These are phyloP conservation scores for Phytophthora sojae DNA, from an alignment of 352 stramenopile species.

Conservation along the genomic window DNA sequence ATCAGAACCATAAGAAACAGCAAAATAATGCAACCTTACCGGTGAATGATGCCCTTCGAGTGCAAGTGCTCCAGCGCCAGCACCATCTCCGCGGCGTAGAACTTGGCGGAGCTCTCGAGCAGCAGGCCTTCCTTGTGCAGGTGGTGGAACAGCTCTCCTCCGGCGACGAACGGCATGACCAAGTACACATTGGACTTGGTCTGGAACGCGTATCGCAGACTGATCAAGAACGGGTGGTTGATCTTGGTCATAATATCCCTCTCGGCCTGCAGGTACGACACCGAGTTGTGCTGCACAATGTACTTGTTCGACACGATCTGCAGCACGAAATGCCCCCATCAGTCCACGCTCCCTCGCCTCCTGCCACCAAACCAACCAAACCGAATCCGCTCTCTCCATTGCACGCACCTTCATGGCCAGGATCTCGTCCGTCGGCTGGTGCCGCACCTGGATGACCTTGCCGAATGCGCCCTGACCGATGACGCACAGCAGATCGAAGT, in stretches of 20 bases:
- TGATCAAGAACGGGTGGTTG: constrained; percentile 86
- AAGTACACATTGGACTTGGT: constrained; percentile 84
- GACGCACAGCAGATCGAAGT: constrained; percentile 87
- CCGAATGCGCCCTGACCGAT: constrained; percentile 87
- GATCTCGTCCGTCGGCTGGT: constrained; percentile 77
- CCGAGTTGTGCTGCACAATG: constrained; percentile 86
- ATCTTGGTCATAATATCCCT: constrained; percentile 91
- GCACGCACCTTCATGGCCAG: constrained; percentile 82
- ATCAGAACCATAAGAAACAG: neutral
- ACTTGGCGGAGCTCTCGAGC: constrained; percentile 75
- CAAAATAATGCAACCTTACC: constrained; percentile 27
- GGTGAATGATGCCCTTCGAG: constrained; percentile 80
- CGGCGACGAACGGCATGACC: constrained; percentile 81
- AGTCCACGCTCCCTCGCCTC: neutral
- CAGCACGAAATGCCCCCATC: neutral
- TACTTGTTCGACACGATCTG: constrained; percentile 89
- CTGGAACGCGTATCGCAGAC: constrained; percentile 84
- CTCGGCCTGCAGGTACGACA: constrained; percentile 81
- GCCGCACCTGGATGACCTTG: constrained; percentile 88
- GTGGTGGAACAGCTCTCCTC: constrained; percentile 77
- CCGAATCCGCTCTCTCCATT: constrained; percentile 1
- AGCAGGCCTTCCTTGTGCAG: constrained; percentile 70
- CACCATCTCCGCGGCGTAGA: constrained; percentile 88
- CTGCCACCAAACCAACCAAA: neutral
- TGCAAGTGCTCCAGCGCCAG: constrained; percentile 84